These are phyloP conservation scores for Mrakia gelida DNA, from an alignment of 768 basidiomycete species.

Conservation along the genomic window DNA sequence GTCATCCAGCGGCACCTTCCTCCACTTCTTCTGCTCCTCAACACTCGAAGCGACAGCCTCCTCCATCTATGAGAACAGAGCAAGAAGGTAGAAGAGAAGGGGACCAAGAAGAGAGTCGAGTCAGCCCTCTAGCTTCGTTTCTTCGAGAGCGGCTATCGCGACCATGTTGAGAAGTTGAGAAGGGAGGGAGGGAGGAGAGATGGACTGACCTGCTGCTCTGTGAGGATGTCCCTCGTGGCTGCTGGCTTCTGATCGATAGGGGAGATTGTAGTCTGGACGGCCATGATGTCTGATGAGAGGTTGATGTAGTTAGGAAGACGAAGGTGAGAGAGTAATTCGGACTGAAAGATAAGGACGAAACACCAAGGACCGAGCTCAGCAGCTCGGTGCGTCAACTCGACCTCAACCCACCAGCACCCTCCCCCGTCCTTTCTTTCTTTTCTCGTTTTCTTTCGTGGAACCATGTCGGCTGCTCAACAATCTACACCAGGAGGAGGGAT, in stretches of 20 bases:
- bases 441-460: background rate
- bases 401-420: background rate
- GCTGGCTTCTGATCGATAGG: conserved; percentile 73
- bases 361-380: background rate
- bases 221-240: conserved; percentile 64
- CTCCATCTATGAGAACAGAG: background rate
- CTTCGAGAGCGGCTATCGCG: too few relatives aligned
- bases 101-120: too few relatives aligned
- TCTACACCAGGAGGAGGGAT: conserved; percentile 19
- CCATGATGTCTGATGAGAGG: conserved; percentile 7
- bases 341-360: too few relatives aligned
- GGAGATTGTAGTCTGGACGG: conserved; percentile 70
- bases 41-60: conserved; percentile 6
- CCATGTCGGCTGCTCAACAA: background rate
- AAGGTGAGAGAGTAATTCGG: background rate
- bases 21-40: conserved; percentile 24
- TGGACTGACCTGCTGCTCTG: conserved; percentile 51
- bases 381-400: background rate
- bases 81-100: too few relatives aligned
- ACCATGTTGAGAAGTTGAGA: background rate
- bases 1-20: conserved; percentile 54
- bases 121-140: too few relatives aligned
- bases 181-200: background rate
- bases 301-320: background rate
- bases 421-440: background rate